Evolutionary conservation across 441 rosid genomes (phyloP).

Genomic region (Euphorbia celastroides): DNA sequence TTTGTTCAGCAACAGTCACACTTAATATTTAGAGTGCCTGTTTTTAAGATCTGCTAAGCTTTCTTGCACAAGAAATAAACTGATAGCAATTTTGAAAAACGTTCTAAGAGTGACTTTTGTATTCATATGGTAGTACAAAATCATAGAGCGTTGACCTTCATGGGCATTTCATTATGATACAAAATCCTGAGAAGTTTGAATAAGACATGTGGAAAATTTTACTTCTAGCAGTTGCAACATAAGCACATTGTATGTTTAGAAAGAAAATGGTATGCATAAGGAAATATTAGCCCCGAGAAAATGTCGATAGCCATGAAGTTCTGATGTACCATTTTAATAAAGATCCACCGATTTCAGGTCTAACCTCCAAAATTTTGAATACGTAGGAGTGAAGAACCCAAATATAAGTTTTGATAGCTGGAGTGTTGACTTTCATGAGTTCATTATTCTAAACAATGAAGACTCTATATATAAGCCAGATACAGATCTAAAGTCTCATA

Average conservation of each 20-base stretch:
- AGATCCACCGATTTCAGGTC: neutral
- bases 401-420: neutral
- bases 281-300: neutral
- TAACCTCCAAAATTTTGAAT: neutral
- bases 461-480: too few species aligned
- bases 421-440: too few species aligned
- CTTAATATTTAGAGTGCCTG: too few species aligned
- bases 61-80: neutral
- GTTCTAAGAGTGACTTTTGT: too few species aligned
- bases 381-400: neutral
- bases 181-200: neutral
- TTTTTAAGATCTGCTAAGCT: too few species aligned
- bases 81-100: too few species aligned
- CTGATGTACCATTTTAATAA: neutral
- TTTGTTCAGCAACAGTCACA: neutral
- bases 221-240: neutral
- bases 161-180: neutral
- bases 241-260: neutral
- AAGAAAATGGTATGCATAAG: neutral
- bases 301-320: neutral
- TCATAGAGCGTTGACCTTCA: neutral
- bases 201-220: neutral
- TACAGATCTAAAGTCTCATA: too few species aligned
- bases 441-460: too few species aligned
- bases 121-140: too few species aligned